Conservation (phyloP, 1,139 yeast species). For the Blastobotrys malaysiensis region DNA sequence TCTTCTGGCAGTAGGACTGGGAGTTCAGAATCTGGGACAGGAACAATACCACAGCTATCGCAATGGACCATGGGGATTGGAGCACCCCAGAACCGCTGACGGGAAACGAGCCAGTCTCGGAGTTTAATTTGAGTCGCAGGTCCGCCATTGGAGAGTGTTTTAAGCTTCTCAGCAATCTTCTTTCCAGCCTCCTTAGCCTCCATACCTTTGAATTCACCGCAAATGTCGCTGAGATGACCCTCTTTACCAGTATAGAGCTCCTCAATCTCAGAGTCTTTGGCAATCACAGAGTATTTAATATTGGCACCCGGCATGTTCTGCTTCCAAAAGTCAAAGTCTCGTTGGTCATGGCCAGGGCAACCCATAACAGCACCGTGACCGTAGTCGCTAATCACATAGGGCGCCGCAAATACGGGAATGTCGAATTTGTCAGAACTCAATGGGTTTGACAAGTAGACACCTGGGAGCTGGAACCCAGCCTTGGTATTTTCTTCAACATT, state of each 20-base stretch:
- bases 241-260: constrained; percentile 46
- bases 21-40: constrained; percentile 79
- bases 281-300: constrained; percentile 4
- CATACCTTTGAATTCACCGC: constrained; percentile 52
- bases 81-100: constrained; percentile 98
- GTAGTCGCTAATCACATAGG: constrained; percentile 76
- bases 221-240: constrained; percentile 49
- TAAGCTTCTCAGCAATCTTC: constrained; percentile 43
- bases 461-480: constrained; percentile 52
- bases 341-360: constrained; percentile 85
- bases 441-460: constrained; percentile 56
- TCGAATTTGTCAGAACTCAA: constrained; percentile 36
- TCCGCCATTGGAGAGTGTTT: constrained; percentile 10
- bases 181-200: constrained; percentile 47
- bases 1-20: constrained; percentile 76
- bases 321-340: constrained; percentile 80
- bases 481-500: constrained; percentile 38
- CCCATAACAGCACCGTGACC: constrained; percentile 98
- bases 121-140: constrained; percentile 53
- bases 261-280: constrained; percentile 10
- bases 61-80: constrained; percentile 95
- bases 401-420: constrained; percentile 82
- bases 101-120: constrained; percentile 89
- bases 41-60: constrained; percentile 74
- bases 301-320: constrained; percentile 45